A percentile compares a stretch with the other conserved stretches of the same genome.
Evolutionary conservation across 345 rosid genomes (phyloP).

Genomic region (Citrus sinensis): DVS_A1.0 CM039167.1:19995001-19995500

Average conservation of each 20-base stretch:
- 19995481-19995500: not conserved
- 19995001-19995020: not conserved
- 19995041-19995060: not conserved
- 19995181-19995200: not conserved
- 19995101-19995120: conserved; percentile 24
- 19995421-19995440: not conserved
- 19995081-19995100: not conserved
- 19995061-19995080: not conserved
- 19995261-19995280: not conserved
- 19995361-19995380: conserved; percentile 28
- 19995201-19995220: not conserved
- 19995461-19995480: conserved; percentile 5
- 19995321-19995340: not conserved
- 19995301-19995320: conserved; percentile 17
- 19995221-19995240: not conserved
- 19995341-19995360: conserved; percentile 20
- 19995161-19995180: conserved; percentile 1
- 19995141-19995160: not conserved
- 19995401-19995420: conserved; percentile 1
- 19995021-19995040: too few species aligned
- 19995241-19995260: conserved; percentile 8
- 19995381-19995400: conserved; percentile 11
- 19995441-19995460: conserved; percentile 8
- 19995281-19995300: conserved; percentile 13
- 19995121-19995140: not conserved